Conservation (phyloP, 306 rosid species). For the Cicer bijugum region DNA sequence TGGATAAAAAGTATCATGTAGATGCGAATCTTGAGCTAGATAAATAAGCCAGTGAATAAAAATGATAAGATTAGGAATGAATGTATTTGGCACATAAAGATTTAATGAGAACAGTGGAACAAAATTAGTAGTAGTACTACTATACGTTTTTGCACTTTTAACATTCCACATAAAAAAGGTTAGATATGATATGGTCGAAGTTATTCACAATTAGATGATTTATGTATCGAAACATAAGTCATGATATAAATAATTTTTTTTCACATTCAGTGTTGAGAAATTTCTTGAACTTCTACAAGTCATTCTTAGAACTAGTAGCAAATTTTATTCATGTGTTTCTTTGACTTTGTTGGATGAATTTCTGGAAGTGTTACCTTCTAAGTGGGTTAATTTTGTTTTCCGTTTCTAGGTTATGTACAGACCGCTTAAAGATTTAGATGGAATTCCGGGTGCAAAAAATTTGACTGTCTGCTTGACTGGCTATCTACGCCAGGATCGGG, state of each 20-base stretch:
- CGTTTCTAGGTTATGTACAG: slow-evolving; percentile 77
- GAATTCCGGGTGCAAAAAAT: slow-evolving; percentile 73
- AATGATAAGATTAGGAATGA: background rate
- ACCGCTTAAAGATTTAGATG: slow-evolving; percentile 71
- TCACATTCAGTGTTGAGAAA: background rate
- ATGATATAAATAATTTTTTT: background rate
- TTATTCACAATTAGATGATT: background rate
- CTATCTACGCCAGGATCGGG: slow-evolving; percentile 89
- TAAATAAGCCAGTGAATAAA: background rate
- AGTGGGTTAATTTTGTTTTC: slow-evolving; percentile 35
- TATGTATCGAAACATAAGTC: slow-evolving; percentile 2
- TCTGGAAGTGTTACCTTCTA: background rate
- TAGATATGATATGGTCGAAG: slow-evolving; percentile 5
- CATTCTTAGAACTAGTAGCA: slow-evolving; percentile 15
- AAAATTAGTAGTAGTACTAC: background rate
- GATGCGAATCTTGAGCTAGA: slow-evolving; percentile 14
- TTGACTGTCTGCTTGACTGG: slow-evolving; percentile 85
- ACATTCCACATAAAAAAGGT: slow-evolving; percentile 14
- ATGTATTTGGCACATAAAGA: background rate
- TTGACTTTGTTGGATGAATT: slow-evolving; percentile 15
- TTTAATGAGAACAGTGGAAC: background rate
- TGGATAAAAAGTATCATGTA: background rate
- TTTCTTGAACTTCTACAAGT: slow-evolving; percentile 27
- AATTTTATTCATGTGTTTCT: slow-evolving; percentile 21
- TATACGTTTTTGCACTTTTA: background rate